These are phyloP conservation scores for Sungouiella thailandica DNA, from an alignment of 805 yeast species.

Conservation along the genomic window DNA sequence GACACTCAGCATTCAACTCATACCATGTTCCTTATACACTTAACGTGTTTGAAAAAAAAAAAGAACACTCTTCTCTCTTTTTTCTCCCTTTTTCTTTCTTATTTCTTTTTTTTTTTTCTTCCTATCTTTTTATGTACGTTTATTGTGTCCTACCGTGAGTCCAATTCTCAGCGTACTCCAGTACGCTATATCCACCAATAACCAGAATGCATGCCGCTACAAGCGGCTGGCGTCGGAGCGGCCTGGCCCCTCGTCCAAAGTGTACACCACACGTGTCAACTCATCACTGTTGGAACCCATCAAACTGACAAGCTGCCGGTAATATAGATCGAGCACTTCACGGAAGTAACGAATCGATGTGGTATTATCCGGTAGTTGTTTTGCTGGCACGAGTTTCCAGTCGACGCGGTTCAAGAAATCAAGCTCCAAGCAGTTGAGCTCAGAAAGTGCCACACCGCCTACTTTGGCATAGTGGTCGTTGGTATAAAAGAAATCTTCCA, in stretches of 20 bases:
- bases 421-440: slow-evolving; percentile 79
- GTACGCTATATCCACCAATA: too few species aligned
- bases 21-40: too few species aligned
- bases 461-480: slow-evolving; percentile 92
- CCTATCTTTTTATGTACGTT: too few species aligned
- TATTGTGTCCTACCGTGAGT: too few species aligned
- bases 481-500: slow-evolving; percentile 92
- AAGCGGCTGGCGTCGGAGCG: background rate
- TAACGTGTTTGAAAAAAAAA: too few species aligned
- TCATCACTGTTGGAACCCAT: slow-evolving; percentile 32
- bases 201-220: too few species aligned
- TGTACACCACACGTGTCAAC: slow-evolving; percentile 10
- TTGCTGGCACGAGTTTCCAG: slow-evolving; percentile 50
- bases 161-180: too few species aligned
- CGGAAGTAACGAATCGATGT: slow-evolving; percentile 28
- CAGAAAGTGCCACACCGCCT: slow-evolving; percentile 85
- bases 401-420: slow-evolving; percentile 79
- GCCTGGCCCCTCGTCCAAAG: background rate
- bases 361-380: slow-evolving; percentile 19
- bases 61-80: too few species aligned
- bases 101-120: too few species aligned
- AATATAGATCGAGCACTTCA: slow-evolving; percentile 37
- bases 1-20: too few species aligned
- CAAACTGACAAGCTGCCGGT: slow-evolving; percentile 33
- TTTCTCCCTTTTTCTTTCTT: too few species aligned